Percentiles rank a stretch among this genome's conserved stretches.
These are phyloP conservation scores for Tetrahymena malaccensis DNA, from an alignment of 73 alveolate genomes.

Conservation along the genomic window DNA sequence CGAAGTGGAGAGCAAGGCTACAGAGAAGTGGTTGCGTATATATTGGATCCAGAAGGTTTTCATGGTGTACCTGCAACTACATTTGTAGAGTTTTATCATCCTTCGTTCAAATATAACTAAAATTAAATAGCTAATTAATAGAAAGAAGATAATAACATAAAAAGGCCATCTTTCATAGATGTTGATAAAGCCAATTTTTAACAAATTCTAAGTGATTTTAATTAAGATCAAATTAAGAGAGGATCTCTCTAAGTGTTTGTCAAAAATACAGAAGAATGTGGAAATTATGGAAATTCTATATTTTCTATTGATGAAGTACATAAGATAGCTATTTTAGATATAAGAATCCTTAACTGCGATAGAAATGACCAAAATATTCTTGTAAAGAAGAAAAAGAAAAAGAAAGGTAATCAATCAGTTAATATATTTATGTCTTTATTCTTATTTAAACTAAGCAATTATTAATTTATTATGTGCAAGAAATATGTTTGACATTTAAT, in stretches of 20 bases:
- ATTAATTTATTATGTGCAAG: too few relatives aligned
- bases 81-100: slow-evolving; percentile 90
- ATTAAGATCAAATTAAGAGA: slow-evolving; percentile 43
- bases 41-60: slow-evolving; percentile 67
- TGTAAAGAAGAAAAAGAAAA: slow-evolving; percentile 63
- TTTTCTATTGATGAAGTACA: slow-evolving; percentile 85
- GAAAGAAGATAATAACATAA: slow-evolving; percentile 36
- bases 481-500: too few relatives aligned
- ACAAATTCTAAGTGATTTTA: slow-evolving; percentile 7
- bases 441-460: not conserved
- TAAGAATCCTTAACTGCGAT: slow-evolving; percentile 89
- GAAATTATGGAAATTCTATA: slow-evolving; percentile 75
- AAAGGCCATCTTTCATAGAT: slow-evolving; percentile 39
- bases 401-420: not conserved
- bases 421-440: not conserved
- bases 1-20: slow-evolving; percentile 93
- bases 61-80: slow-evolving; percentile 93
- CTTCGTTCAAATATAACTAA: slow-evolving; percentile 55
- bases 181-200: not conserved
- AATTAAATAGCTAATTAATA: slow-evolving; percentile 11
- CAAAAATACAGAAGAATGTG: slow-evolving; percentile 77
- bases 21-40: slow-evolving; percentile 96
- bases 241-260: slow-evolving; percentile 88
- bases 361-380: slow-evolving; percentile 93
- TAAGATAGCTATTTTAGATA: slow-evolving; percentile 89